Base-by-base conservation (phyloP, 1,139 yeast genomes). In the Eremothecium cymbalariae region DNA sequence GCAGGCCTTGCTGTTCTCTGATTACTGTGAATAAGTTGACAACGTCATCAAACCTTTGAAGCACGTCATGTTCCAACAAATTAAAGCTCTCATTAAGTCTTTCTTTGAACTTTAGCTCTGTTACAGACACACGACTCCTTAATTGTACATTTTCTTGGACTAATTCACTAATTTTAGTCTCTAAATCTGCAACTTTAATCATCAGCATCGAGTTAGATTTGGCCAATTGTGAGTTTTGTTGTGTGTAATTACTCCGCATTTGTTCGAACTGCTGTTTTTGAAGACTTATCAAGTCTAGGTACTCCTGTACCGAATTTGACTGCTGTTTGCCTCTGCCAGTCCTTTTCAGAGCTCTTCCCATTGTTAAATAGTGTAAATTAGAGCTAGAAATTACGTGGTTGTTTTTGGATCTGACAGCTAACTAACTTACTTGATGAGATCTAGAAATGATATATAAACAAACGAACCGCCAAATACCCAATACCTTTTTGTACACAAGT, bases 211-310 rank as follows among this genome's bases (percentile, higher is more conserved):
- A 67, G 50, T 76, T 77, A 37, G 68, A 70, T 43, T 66, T 68
- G 1, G 81, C 80, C 25, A 78, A 55, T 13, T 70, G 65, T 40
- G 63, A 63, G 52, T 77, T 77, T 48, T 77, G 57, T 17, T 40
- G 47, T 2, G 44, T 28, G 29, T 50, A 53, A 3, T 39, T 36
- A 7, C 31, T 31, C 21, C 40, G 48, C 6, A 48, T 37, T 3
- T 35, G 35, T 18, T 45, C 50, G 9, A 45, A 35, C 31, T 27
- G 30, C 21, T 27, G 30, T 27, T 27, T 27, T 18, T 27, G 30
- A n/a, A 27, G 30, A 14, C 21, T 27, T 16, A 27, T 27, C 7
- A 27, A 27, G 17, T 27, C 30, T 5, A 27, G 30, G 21, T 27
- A 27, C 7, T 27, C 30, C 30, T 27, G 30, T n/a, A 16, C 14